Evolutionary conservation across 352 stramenopile genomes (phyloP), one percentile per base, ranked within the genome.

Genomic region (Globisporangium nunn): DNA sequence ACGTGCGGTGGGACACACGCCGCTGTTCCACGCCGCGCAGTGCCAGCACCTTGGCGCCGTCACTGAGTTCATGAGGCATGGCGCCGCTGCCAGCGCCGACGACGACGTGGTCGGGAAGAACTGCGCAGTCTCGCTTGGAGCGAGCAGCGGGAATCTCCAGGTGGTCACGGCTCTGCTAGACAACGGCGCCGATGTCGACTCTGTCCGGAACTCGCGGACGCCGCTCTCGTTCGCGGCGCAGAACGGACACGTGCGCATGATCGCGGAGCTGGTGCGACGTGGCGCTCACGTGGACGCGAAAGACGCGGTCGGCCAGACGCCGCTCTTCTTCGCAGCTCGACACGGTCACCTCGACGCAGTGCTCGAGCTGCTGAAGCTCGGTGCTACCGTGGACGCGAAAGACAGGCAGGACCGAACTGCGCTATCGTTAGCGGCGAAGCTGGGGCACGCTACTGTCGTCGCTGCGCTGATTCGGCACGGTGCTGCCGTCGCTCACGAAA

Each of bases 181-280:
- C 40, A 46, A 46, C 40, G 40, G 40, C 17, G 40, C 40, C 17
- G 8, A 6, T 17, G 15, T 46, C 40, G 40, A 46, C 40, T 46
- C 40, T 6, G 15, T 46, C 15, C 4, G 40, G 17, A 46, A 46
- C 40, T 10, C 40, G 14, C 37, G 46, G 58, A 50, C 31, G 50
- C 18, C 59, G 58, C 35, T 63, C 7, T 15, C n/a, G 7, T 12
- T 54, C 33, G 49, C 49, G 4, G 49, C 49, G 17, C 23, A 43
- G 29, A 54, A n/a, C 29, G 49, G 49, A 10, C 49, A 54, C 11
- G 28, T 17, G 29, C 5, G 18, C 29, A 29, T 54, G n/a, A 31
- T 39, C 12, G n/a, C 17, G 33, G 49, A 43, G 49, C 49, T 54
- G 28, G 17, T 54, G 15, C 15, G 3, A 10, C 29, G 28, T 1